Conservation (phyloP, 768 basidiomycete genomes). For the Phanerodontia chrysosporium region DNA sequence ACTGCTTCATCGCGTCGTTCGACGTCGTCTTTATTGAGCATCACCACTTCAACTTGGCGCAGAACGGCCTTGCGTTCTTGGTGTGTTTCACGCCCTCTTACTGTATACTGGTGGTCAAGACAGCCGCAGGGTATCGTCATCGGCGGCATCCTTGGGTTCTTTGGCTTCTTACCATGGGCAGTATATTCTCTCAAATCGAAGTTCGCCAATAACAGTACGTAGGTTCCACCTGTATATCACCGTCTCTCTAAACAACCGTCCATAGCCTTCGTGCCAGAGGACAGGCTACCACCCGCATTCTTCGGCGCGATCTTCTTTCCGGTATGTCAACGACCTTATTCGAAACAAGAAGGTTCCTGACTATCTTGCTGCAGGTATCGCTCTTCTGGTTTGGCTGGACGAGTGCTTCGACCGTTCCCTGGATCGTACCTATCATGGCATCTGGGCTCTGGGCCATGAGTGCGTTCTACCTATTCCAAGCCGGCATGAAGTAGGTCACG, state of each 20-base stretch:
- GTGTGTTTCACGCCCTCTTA: conserved; percentile 15
- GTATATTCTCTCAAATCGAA: conserved; percentile 15
- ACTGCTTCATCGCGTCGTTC: conserved; percentile 33
- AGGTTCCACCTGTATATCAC: conserved; percentile 23
- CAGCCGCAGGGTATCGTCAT: conserved; percentile 8
- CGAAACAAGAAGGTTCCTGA: not conserved
- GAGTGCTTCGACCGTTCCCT: conserved; percentile 45
- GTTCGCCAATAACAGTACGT: conserved; percentile 34
- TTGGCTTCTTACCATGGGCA: conserved; percentile 2
- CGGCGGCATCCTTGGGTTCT: conserved; percentile 4
- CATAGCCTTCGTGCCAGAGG: conserved; percentile 31
- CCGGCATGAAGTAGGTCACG: conserved; percentile 21
- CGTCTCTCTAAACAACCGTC: not conserved
- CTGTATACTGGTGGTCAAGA: conserved; percentile 26
- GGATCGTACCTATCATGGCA: conserved; percentile 41
- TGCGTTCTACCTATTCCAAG: conserved; percentile 42
- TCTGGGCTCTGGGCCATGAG: conserved; percentile 45
- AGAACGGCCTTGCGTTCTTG: conserved; percentile 37
- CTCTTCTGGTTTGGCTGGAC: conserved; percentile 50
- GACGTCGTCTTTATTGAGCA: conserved; percentile 31
- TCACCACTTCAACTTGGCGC: conserved; percentile 33
- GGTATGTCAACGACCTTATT: not conserved
- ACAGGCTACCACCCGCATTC: conserved; percentile 36
- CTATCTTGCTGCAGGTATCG: conserved; percentile 27
- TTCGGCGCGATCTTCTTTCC: conserved; percentile 24